Evolutionary conservation across 768 basidiomycete genomes (phyloP).

Genomic region (Collybia mongolica): DNA sequence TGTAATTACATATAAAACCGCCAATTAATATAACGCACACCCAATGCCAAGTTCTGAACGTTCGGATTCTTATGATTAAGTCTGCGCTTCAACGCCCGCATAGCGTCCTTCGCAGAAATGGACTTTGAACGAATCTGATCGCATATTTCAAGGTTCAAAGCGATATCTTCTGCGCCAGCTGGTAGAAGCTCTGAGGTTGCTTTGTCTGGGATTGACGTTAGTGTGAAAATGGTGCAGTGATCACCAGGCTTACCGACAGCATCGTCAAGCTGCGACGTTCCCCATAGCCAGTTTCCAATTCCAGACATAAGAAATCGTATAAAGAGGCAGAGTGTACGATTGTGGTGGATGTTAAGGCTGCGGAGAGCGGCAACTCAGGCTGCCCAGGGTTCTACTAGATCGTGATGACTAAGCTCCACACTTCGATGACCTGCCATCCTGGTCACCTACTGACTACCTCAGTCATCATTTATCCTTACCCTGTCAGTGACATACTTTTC

Average conservation of each 20-base stretch:
- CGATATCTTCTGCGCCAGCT: conserved; percentile 84
- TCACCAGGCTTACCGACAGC: conserved; percentile 59
- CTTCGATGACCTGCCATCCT: too few species aligned
- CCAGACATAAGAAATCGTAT: conserved; percentile 44
- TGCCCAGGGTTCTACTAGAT: too few species aligned
- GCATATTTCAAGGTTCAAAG: conserved; percentile 91
- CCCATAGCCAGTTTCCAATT: conserved; percentile 74
- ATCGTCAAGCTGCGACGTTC: conserved; percentile 79
- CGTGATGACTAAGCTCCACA: too few species aligned
- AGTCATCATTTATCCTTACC: not conserved
- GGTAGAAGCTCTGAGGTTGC: conserved; percentile 91
- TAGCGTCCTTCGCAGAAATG: conserved; percentile 79
- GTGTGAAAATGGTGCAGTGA: conserved; percentile 1
- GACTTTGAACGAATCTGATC: conserved; percentile 95
- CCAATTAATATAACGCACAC: conserved; percentile 49
- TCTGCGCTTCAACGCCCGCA: conserved; percentile 84
- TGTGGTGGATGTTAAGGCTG: too few species aligned
- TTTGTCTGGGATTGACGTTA: conserved; percentile 57
- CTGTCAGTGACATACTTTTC: too few species aligned
- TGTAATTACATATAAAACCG: conserved; percentile 2
- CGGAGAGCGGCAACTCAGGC: too few species aligned
- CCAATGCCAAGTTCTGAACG: conserved; percentile 84
- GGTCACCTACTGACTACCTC: too few species aligned
- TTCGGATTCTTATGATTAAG: conserved; percentile 95
- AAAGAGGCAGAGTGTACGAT: too few species aligned